These are phyloP conservation scores for Escallonia herrerae DNA, from an alignment of 129 eudicot genomes.

Conservation along the genomic window DNA sequence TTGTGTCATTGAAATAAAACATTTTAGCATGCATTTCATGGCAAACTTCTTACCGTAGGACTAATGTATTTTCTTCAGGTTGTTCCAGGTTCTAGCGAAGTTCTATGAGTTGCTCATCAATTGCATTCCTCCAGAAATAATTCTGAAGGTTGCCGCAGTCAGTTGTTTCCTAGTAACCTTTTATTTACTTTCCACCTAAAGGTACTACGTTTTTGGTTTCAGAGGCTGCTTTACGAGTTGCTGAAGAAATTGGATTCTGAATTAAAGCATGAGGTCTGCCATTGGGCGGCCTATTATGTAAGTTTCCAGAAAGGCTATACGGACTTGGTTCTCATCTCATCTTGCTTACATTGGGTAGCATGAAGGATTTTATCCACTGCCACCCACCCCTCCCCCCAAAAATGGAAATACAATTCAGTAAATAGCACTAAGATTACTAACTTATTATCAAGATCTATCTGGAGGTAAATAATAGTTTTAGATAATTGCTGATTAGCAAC, in stretches of 20 bases:
- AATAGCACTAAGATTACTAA: too few species aligned
- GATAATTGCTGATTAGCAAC: too few species aligned
- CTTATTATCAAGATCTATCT: too few species aligned
- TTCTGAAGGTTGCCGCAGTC: slow-evolving; percentile 48
- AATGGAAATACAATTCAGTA: too few species aligned
- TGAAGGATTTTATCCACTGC: too few species aligned
- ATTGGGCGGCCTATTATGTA: slow-evolving; percentile 99
- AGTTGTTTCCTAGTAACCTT: not conserved
- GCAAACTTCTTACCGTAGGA: not conserved
- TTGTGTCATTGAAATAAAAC: not conserved
- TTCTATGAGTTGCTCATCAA: slow-evolving; percentile 78
- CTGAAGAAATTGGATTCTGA: slow-evolving; percentile 90
- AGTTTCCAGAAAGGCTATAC: slow-evolving; percentile 14
- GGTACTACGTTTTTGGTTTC: slow-evolving; percentile 21
- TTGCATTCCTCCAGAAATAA: slow-evolving; percentile 88
- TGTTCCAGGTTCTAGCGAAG: slow-evolving; percentile 92
- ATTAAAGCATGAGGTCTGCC: slow-evolving; percentile 87
- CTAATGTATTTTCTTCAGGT: slow-evolving; percentile 26
- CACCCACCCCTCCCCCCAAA: too few species aligned
- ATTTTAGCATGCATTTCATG: not conserved
- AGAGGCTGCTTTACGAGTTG: slow-evolving; percentile 84
- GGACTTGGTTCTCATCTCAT: not conserved
- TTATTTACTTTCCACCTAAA: not conserved
- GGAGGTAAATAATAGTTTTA: too few species aligned
- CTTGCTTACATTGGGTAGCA: not conserved